Conservation (phyloP, 768 basidiomycete genomes). For the Mycena alexandri region DNA sequence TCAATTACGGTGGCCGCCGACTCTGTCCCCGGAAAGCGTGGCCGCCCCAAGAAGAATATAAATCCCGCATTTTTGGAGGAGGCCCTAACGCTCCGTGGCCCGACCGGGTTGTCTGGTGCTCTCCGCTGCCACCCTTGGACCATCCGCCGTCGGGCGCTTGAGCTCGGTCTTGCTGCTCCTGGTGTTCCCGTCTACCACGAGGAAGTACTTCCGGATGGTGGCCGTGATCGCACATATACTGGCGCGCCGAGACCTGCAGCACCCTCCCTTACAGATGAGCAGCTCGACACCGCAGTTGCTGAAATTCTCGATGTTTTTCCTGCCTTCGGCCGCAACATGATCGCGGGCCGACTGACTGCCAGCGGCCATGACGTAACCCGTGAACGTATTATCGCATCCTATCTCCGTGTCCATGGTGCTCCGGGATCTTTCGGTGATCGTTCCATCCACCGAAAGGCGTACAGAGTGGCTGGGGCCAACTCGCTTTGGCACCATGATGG, state of each 20-base stretch:
- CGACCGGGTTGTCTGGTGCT: not conserved
- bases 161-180: constrained; percentile 25
- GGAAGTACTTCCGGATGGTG: constrained; percentile 1
- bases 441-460: constrained; percentile 43
- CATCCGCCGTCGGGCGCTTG: constrained; percentile 33
- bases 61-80: constrained; percentile 41
- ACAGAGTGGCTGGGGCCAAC: constrained; percentile 51
- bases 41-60: constrained; percentile 39
- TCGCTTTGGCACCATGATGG: constrained; percentile 56
- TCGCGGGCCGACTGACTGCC: constrained; percentile 38
- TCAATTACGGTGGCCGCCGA: not conserved
- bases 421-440: constrained; percentile 42
- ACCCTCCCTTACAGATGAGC: constrained; percentile 40
- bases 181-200: constrained; percentile 24
- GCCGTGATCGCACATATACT: not conserved
- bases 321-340: constrained; percentile 43
- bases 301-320: constrained; percentile 44
- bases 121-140: constrained; percentile 2
- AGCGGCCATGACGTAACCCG: constrained; percentile 40
- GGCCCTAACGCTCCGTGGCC: constrained; percentile 40
- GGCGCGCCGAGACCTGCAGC: constrained; percentile 3
- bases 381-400: constrained; percentile 34
- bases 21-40: constrained; percentile 24
- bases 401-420: constrained; percentile 39
- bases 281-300: constrained; percentile 38